These are phyloP conservation scores for Mycotypha africana DNA, from an alignment of 371 early-diverging fungal species.

Conservation along the genomic window DNA sequence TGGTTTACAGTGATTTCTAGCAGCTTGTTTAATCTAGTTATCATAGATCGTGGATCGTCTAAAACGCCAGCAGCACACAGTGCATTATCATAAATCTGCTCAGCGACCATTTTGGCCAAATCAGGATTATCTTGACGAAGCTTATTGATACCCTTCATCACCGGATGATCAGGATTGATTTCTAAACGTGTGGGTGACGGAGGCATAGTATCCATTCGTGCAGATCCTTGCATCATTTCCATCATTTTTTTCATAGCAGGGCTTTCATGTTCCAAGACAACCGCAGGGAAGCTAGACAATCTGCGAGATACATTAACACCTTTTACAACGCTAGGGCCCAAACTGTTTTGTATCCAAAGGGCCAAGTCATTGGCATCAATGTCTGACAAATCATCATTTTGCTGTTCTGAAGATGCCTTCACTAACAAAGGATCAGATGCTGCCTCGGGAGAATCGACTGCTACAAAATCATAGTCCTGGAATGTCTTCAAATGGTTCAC, in stretches of 20 bases:
- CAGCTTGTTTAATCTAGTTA: slow-evolving; percentile 66
- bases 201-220: slow-evolving; percentile 49
- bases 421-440: slow-evolving; percentile 46
- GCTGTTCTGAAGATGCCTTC: slow-evolving; percentile 10
- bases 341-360: slow-evolving; percentile 57
- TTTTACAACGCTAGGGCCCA: slow-evolving; percentile 59
- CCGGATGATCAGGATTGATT: slow-evolving; percentile 81
- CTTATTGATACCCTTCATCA: slow-evolving; percentile 63
- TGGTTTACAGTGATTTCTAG: slow-evolving; percentile 51
- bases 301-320: slow-evolving; percentile 68
- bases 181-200: slow-evolving; percentile 65
- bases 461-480: slow-evolving; percentile 75
- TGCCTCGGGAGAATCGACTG: slow-evolving; percentile 72
- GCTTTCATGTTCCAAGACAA: slow-evolving; percentile 72
- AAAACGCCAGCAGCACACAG: slow-evolving; percentile 73
- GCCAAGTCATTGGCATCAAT: slow-evolving; percentile 59
- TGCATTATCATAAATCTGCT: slow-evolving; percentile 71
- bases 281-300: slow-evolving; percentile 67
- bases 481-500: slow-evolving; percentile 69
- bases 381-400: slow-evolving; percentile 33
- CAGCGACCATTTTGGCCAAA: slow-evolving; percentile 60
- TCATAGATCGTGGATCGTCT: slow-evolving; percentile 75
- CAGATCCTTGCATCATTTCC: slow-evolving; percentile 70
- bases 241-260: slow-evolving; percentile 73
- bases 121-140: slow-evolving; percentile 56